Evolutionary conservation across 2,329 filamentous ascomycete genomes (phyloP), one percentile per base, ranked within the genome.

Genomic region (Penicillium sp.): DNA sequence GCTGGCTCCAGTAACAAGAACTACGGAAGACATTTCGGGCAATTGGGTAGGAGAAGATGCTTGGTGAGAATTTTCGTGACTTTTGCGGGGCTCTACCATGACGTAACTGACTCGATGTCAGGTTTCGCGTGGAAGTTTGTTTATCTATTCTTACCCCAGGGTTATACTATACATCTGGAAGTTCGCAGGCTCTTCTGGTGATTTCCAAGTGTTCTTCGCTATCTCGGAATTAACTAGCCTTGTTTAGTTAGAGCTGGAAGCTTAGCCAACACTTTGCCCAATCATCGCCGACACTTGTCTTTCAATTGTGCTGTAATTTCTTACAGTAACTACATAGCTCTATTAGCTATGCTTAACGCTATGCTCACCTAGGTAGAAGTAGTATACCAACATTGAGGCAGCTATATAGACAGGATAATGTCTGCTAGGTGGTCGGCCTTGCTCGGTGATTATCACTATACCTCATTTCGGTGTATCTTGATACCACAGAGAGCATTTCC

Each of bases 1-100:
- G 16, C 86, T 91, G 29, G 88, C 89, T 47, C 89, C 89, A 6
- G 89, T 95, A 45, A 95, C 74, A 22, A 95, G 75, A 8, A 80
- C 88, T 22, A 77, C 83, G 48, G 77, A 64, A 46, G 66, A 60
- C 67, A 69, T 69, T 32, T 51, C 14, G 14, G n/a, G 38, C 8
- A 40, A 36, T 35, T 20, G 6, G 28, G 18, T 38, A 40, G 20
- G 27, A 28, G 39, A 40, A 39, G 34, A 29, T 31, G 23, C 2
- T 42, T 26, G 31, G 20, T 42, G 41, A 47, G 42, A 35, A 42
- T 20, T 43, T 37, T 20, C 23, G 26, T 37, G 39, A 23, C 37
- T 47, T 47, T 20, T 38, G 48, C 50, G 55, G 50, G 51, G 47
- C 48, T 23, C 42, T 40, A 28, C 18, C 42, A 54, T 59, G 57